Conservation (phyloP, 345 rosid species). For the Gossypium longicalyx region DNA sequence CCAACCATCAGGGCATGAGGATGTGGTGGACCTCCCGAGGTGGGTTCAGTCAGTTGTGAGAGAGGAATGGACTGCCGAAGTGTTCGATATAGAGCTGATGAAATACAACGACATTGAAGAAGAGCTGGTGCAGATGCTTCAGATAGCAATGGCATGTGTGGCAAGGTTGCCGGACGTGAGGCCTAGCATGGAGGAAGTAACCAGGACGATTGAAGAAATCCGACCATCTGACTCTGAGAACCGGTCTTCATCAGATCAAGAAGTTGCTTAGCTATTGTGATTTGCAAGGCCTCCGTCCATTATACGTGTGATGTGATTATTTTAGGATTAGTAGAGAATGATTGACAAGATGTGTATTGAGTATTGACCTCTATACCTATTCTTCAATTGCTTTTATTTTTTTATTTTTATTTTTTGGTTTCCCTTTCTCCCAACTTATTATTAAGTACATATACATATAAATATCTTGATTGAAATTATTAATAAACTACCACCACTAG, state of each 20-base stretch:
- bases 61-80: constrained; percentile 93
- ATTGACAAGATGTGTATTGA: neutral
- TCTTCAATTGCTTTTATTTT: no score
- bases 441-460: no score
- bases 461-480: no score
- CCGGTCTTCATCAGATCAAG: constrained; percentile 40
- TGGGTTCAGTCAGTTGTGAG: constrained; percentile 85
- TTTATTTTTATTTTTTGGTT: no score
- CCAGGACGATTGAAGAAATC: constrained; percentile 74
- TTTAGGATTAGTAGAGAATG: constrained; percentile 13
- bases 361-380: no score
- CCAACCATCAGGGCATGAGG: constrained; percentile 49
- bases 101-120: constrained; percentile 55
- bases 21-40: constrained; percentile 67
- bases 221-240: constrained; percentile 53
- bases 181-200: constrained; percentile 72
- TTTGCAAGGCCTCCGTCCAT: neutral
- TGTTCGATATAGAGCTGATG: constrained; percentile 74
- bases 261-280: neutral
- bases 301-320: constrained; percentile 21
- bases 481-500: no score
- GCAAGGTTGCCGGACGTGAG: constrained; percentile 60
- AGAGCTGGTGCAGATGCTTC: constrained; percentile 94
- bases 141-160: constrained; percentile 85
- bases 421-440: no score